A percentile compares a stretch with the other conserved stretches of the same genome.
Conservation (phyloP, 192 early-diverging fungal genomes). For the Umbelopsis sp. region DNA sequence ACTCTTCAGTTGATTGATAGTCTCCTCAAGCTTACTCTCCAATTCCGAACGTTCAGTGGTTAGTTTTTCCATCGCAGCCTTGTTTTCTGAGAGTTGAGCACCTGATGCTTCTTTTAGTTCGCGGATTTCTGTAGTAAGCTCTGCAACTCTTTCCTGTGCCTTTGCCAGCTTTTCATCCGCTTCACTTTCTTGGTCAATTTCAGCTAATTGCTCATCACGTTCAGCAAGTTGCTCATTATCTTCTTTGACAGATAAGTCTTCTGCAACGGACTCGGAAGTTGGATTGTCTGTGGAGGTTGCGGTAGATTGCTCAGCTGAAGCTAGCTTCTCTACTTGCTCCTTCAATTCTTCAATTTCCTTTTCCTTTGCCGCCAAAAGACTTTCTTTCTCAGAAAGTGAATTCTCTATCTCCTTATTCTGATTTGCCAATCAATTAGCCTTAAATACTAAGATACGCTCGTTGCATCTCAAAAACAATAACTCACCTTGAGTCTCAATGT, state of each 20-base stretch:
- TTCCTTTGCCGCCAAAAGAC: conserved; percentile 5
- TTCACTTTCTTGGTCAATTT: neutral
- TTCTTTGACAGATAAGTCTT: neutral
- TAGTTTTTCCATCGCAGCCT: neutral
- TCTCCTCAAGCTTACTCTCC: neutral
- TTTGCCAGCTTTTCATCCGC: neutral
- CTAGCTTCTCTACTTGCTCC: conserved; percentile 3
- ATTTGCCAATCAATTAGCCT: neutral
- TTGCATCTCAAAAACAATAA: neutral
- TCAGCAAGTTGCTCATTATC: neutral
- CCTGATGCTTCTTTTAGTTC: neutral
- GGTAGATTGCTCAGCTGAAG: neutral
- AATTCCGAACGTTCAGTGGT: neutral
- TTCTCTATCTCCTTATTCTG: conserved; percentile 6
- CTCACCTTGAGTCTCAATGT: conserved; percentile 1
- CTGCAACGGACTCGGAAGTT: neutral
- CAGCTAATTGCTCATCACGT: neutral
- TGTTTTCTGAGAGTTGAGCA: neutral
- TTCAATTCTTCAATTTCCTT: conserved; percentile 15
- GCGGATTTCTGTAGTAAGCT: neutral
- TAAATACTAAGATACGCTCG: neutral
- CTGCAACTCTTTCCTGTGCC: neutral
- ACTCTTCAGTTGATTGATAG: neutral
- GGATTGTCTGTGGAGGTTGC: neutral
- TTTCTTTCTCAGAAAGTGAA: conserved; percentile 2